Evolutionary conservation across 352 stramenopile species (phyloP).

Genomic region (Pythium folliculosum): DNA sequence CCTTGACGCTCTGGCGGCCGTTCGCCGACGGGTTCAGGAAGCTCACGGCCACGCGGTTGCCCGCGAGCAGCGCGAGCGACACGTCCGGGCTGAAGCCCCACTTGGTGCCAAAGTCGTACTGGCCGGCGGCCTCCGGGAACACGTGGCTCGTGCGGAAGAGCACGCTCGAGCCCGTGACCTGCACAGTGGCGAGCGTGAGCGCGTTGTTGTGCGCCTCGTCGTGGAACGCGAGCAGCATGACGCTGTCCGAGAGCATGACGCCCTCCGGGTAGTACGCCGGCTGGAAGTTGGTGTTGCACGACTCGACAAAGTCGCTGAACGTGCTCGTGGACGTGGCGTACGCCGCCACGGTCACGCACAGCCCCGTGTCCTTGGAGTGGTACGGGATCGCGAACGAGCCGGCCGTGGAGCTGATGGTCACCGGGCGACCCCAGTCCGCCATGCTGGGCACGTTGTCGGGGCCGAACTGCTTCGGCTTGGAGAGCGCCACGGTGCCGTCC

Average conservation of each 20-base stretch:
- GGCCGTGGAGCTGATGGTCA: conserved; percentile 30
- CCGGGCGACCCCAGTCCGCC: conserved; percentile 38
- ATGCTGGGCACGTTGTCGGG: conserved; percentile 26
- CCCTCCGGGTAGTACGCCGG: conserved; percentile 42
- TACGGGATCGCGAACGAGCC: conserved; percentile 55
- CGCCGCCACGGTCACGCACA: conserved; percentile 48
- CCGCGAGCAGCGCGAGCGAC: conserved; percentile 40
- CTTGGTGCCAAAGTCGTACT: conserved; percentile 40
- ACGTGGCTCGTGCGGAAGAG: conserved; percentile 51
- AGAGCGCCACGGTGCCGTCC: conserved; percentile 41
- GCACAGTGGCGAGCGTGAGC: conserved; percentile 45
- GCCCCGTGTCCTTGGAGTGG: conserved; percentile 38
- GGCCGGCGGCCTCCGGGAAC: conserved; percentile 41
- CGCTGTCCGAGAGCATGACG: conserved; percentile 44
- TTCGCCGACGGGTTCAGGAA: conserved; percentile 60
- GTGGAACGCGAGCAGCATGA: conserved; percentile 54
- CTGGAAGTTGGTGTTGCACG: conserved; percentile 49
- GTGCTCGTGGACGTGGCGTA: conserved; percentile 26
- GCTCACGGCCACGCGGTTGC: conserved; percentile 58
- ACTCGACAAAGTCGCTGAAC: conserved; percentile 33
- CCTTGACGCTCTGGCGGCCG: conserved; percentile 46
- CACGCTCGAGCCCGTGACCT: conserved; percentile 25
- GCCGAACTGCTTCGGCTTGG: conserved; percentile 34
- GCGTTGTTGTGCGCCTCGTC: conserved; percentile 58
- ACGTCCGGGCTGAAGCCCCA: conserved; percentile 44